phyloP scores from a whole-genome alignment of 305 asterid species.

The Stenogyne calaminthoides region DNA sequence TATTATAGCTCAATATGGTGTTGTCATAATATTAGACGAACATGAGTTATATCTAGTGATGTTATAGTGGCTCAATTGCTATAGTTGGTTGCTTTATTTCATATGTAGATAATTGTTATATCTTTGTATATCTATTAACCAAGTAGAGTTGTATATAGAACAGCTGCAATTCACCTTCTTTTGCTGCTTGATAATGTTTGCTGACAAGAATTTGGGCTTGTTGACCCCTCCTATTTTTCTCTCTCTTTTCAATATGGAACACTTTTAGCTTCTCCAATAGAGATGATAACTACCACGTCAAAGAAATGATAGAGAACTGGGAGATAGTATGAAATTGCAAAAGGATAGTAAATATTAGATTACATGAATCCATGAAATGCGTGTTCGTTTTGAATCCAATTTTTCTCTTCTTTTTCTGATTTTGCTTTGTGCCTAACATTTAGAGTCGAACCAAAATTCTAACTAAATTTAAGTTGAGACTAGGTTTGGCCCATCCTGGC shows the following conservation, averaged over 20 bases:
- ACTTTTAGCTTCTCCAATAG: not conserved
- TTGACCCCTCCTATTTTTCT: not conserved
- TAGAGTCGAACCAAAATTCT: not conserved
- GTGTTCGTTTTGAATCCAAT: no score
- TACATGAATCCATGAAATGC: no score
- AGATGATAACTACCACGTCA: no score
- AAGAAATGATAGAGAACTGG: no score
- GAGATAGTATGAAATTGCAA: no score
- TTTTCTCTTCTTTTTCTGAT: no score
- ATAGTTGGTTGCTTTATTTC: not conserved
- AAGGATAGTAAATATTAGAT: no score
- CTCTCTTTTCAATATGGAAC: not conserved
- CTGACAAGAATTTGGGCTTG: not conserved
- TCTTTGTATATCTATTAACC: not conserved
- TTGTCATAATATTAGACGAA: not conserved
- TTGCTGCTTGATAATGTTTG: slow-evolving; percentile 7
- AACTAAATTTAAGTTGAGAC: not conserved
- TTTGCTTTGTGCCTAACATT: no score
- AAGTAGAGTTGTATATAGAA: not conserved
- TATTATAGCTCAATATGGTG: not conserved
- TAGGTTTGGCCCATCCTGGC: no score
- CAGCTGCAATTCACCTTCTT: not conserved
- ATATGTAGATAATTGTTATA: no score
- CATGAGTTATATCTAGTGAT: not conserved
- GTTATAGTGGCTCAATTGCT: not conserved